Evolutionary conservation across 129 eudicot species (phyloP), one percentile per base, ranked within the genome.

Genomic region (Lonicera japonica): DNA sequence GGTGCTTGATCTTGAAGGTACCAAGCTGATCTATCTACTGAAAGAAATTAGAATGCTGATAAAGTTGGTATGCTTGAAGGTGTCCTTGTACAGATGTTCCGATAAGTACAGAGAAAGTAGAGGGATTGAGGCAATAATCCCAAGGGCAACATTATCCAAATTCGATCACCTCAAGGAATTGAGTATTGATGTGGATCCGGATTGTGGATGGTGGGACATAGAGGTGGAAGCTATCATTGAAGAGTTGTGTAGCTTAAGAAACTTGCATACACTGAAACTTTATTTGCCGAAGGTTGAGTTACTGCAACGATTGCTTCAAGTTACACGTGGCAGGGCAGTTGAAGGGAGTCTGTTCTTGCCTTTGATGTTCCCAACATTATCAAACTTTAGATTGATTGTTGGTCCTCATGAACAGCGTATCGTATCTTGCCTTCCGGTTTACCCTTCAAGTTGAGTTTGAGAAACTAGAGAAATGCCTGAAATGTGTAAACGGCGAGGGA

Each of bases 1-100:
- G 73, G 25, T 77, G 15, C 67, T 77, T 68, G 82, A 77, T 56
- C 73, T 72, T 9, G 70, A 69, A 48, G 63, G 70, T 25, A 77
- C 75, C 11, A 71, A 73, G 64, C 20, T 77, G 38, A 58, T 63
- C 67, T 63, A 71, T 56, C 60, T 77, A n/a, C 82, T 71, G 4
- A 50, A 24, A 17, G 71, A 61, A 54, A 68, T 77, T 43, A 71
- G 55, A 45, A 0, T 2, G 14, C 51, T 45, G 2, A 0, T 8
- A 21, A 13, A 45, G 1, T 63, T 75, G 25, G 61, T 48, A 51
- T 16, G 61, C 43, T 69, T 80, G 8, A 58, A 60, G 56, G 56
- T 64, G 25, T 80, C 82, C 58, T 60, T 76, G 34, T 67, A 62
- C 16, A 43, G 55, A 56, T 62, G 45, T 56, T 69, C 73, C 17